Percentiles rank a stretch among this genome's conserved stretches.
phyloP scores from a whole-genome alignment of 139 green algal species.

The Spirogloea muscicola region DNA sequence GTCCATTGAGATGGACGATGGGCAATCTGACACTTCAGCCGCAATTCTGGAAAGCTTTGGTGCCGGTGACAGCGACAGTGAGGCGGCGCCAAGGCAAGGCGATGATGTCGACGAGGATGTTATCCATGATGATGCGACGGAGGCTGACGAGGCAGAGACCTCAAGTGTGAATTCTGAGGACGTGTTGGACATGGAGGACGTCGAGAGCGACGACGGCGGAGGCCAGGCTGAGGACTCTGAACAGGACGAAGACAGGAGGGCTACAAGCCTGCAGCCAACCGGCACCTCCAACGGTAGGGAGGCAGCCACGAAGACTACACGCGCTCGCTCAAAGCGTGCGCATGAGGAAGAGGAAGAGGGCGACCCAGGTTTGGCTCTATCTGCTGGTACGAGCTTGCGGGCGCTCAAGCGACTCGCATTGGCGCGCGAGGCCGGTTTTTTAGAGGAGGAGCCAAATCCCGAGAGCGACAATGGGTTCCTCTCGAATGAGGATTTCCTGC shows the following conservation, averaged over 20 bases:
- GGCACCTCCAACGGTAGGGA: too few relatives aligned
- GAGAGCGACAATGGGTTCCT: conserved; percentile 75
- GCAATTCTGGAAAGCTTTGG: neutral
- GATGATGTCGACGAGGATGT: conserved; percentile 24
- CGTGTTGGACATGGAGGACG: neutral
- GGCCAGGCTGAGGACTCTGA: neutral
- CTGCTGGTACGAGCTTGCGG: too few relatives aligned
- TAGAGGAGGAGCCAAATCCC: conserved; percentile 22
- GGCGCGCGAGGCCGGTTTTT: too few relatives aligned
- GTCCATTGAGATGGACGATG: conserved; percentile 5
- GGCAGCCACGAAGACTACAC: too few relatives aligned
- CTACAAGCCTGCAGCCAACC: too few relatives aligned
- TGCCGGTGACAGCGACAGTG: neutral
- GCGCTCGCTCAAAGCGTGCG: too few relatives aligned
- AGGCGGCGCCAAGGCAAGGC: neutral
- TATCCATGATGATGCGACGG: conserved; percentile 20
- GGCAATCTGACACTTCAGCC: conserved; percentile 8
- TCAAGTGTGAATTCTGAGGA: neutral
- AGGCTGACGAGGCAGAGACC: conserved; percentile 7
- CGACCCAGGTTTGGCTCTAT: too few relatives aligned
- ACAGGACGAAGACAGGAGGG: conserved; percentile 8
- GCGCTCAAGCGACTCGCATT: too few relatives aligned
- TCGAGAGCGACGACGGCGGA: neutral
- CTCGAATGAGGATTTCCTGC: conserved; percentile 78
- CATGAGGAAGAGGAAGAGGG: too few relatives aligned